These are phyloP conservation scores for Calonectria pseudoreteaudii DNA, from an alignment of 2,329 filamentous ascomycete species.

Conservation along the genomic window DNA sequence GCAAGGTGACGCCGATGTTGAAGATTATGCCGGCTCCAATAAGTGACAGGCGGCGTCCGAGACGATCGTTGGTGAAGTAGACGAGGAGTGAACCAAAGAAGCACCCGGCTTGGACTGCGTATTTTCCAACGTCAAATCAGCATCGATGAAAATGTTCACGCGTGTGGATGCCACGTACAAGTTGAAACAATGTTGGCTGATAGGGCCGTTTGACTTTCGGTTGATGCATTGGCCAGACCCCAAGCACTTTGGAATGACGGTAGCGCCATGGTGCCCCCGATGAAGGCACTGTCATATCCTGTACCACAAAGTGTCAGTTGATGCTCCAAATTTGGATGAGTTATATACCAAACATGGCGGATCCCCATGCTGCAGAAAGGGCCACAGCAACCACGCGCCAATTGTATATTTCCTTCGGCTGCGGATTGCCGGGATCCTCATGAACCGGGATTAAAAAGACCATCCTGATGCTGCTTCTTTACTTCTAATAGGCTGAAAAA, in stretches of 20 bases:
- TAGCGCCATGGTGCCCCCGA: slow-evolving; percentile 23
- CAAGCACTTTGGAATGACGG: slow-evolving; percentile 21
- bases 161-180: neutral
- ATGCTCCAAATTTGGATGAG: no score
- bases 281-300: slow-evolving; percentile 30
- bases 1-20: slow-evolving; percentile 62
- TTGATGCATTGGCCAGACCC: slow-evolving; percentile 12
- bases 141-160: no score
- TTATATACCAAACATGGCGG: slow-evolving; percentile 25
- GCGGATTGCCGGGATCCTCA: slow-evolving; percentile 20
- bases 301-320: neutral
- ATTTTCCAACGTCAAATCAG: neutral
- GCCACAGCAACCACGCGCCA: slow-evolving; percentile 25
- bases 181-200: slow-evolving; percentile 27
- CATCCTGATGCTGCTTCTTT: neutral
- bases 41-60: slow-evolving; percentile 65
- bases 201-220: neutral
- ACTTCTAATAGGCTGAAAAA: neutral
- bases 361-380: slow-evolving; percentile 21
- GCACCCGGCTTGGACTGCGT: slow-evolving; percentile 59
- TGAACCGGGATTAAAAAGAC: slow-evolving; percentile 22
- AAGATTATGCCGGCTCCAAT: slow-evolving; percentile 63
- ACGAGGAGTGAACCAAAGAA: slow-evolving; percentile 66
- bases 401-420: slow-evolving; percentile 24
- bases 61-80: slow-evolving; percentile 66